A percentile compares a stretch with the other conserved stretches of the same genome.
Evolutionary conservation across 2,329 filamentous ascomycete genomes (phyloP).

Genomic region (Sporothrix protearum): DNA sequence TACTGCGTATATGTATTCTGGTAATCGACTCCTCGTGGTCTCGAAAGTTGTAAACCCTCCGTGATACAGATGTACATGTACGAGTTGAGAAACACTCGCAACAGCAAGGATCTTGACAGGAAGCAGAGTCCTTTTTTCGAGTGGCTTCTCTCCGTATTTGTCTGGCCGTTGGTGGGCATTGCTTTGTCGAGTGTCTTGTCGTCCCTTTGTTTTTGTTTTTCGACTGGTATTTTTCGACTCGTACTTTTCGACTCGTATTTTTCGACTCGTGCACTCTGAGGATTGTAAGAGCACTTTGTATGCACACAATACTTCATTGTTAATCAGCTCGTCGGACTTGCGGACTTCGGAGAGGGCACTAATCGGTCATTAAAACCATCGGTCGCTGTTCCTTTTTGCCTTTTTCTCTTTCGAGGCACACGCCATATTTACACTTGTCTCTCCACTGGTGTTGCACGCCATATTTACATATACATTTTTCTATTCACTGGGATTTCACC

Average conservation of each 20-base stretch:
- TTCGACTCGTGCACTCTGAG: not conserved
- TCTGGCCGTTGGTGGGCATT: not conserved
- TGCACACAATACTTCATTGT: not conserved
- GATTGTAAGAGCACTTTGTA: no score
- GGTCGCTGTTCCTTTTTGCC: no score
- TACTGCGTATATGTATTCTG: no score
- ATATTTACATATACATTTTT: no score
- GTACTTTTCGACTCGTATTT: not conserved
- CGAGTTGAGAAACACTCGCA: no score
- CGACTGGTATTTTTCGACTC: not conserved
- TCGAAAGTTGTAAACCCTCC: not conserved
- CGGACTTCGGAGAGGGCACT: no score
- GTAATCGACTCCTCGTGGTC: not conserved
- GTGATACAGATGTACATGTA: slow-evolving; percentile 1
- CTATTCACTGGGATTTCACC: no score
- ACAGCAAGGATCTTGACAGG: not conserved
- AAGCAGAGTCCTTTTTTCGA: not conserved
- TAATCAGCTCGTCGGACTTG: not conserved
- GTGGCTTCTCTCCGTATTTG: not conserved
- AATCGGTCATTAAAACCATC: no score
- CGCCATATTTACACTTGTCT: no score
- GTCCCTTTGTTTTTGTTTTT: not conserved
- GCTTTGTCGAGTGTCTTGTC: not conserved
- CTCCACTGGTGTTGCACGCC: no score
- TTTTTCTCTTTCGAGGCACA: no score